Evolutionary conservation across 164 flowering plant species (phyloP).

Genomic region (Vitis riparia): DNA sequence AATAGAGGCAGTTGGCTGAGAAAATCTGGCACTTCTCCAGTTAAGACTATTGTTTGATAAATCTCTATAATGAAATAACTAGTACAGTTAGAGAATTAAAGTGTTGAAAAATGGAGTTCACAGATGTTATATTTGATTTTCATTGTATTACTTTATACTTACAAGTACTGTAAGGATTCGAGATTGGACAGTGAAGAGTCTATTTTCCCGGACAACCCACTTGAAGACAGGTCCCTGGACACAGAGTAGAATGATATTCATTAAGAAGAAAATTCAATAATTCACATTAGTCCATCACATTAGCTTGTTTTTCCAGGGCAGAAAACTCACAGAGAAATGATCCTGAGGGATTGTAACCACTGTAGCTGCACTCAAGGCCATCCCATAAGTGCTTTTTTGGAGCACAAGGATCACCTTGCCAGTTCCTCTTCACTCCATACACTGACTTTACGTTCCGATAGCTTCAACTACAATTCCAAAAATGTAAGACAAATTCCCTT

Average conservation of each 20-base stretch:
- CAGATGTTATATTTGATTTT: neutral
- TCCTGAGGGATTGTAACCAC: conserved; percentile 18
- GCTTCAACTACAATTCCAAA: conserved; percentile 23
- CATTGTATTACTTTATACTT: conserved; percentile 19
- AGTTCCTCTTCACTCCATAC: conserved; percentile 31
- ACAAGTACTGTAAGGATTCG: conserved; percentile 32
- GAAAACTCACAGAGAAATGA: conserved; percentile 40
- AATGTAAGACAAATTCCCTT: neutral
- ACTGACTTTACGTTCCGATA: conserved; percentile 23
- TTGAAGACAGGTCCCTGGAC: conserved; percentile 38
- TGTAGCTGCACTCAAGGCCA: conserved; percentile 37
- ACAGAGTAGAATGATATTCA: neutral
- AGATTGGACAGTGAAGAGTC: conserved; percentile 27
- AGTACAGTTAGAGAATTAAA: no score
- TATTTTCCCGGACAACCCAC: conserved; percentile 40
- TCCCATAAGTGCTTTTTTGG: conserved; percentile 33
- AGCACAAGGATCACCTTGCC: conserved; percentile 57
- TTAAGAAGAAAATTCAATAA: neutral
- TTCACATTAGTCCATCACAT: neutral
- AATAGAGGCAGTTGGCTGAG: conserved; percentile 22
- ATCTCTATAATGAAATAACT: conserved; percentile 16
- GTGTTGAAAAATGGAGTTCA: neutral
- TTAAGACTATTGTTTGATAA: conserved; percentile 35
- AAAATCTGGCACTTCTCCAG: conserved; percentile 35
- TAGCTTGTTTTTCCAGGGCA: no score